Evolutionary conservation across 345 rosid species (phyloP).

Genomic region (Erodium maritimum): DNA sequence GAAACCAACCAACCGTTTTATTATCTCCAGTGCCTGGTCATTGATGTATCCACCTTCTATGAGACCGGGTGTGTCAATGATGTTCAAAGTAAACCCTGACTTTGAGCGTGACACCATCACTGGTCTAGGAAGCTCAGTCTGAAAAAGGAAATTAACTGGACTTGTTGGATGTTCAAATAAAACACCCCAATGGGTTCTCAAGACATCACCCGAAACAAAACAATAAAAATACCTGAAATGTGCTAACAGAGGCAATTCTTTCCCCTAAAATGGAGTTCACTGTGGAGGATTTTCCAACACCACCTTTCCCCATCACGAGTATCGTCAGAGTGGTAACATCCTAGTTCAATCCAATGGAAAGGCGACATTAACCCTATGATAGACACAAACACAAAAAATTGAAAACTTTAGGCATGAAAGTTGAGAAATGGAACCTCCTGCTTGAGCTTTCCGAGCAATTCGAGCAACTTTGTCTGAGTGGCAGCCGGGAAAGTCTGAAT

Average conservation of each 20-base stretch:
- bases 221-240: constrained; percentile 68
- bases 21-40: constrained; percentile 57
- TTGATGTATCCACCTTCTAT: constrained; percentile 82
- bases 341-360: constrained; percentile 18
- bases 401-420: background rate
- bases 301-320: constrained; percentile 84
- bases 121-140: constrained; percentile 67
- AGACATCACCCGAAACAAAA: background rate
- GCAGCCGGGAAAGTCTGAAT: constrained; percentile 75
- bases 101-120: constrained; percentile 64
- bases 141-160: background rate
- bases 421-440: constrained; percentile 40
- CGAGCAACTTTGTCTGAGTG: constrained; percentile 58
- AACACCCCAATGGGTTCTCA: background rate
- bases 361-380: background rate
- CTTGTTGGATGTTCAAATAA: background rate
- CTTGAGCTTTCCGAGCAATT: constrained; percentile 57
- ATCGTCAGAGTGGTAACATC: constrained; percentile 54
- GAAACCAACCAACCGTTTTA: constrained; percentile 38
- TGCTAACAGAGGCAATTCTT: constrained; percentile 52
- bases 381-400: background rate
- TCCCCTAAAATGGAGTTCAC: constrained; percentile 75
- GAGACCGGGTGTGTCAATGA: constrained; percentile 75
- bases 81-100: constrained; percentile 65
- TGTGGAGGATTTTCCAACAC: constrained; percentile 81